Conservation (phyloP, 768 basidiomycete species). For the Leucocoprinus sp. region DNA sequence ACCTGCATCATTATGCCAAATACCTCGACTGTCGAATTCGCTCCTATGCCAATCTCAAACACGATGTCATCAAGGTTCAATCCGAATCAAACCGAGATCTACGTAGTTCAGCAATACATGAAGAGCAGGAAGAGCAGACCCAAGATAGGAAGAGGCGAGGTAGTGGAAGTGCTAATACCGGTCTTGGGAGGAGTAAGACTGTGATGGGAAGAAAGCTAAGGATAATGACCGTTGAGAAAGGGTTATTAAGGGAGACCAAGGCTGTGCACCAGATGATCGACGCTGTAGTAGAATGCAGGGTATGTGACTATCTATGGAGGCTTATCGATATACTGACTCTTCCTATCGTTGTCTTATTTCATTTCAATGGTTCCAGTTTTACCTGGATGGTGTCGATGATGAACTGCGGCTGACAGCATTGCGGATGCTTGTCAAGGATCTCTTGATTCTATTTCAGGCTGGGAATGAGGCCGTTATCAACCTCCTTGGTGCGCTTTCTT, state of each 20-base stretch:
- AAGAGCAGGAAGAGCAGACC: conserved; percentile 40
- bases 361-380: too few species aligned
- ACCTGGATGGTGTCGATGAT: conserved; percentile 87
- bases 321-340: conserved; percentile 3
- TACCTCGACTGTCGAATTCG: conserved; percentile 88
- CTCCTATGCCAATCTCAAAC: conserved; percentile 84
- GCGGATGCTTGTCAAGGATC: conserved; percentile 92
- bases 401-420: conserved; percentile 84
- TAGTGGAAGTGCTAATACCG: conserved; percentile 19
- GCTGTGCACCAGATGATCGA: conserved; percentile 89
- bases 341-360: not conserved
- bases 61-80: conserved; percentile 91
- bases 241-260: conserved; percentile 85
- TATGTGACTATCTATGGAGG: conserved; percentile 31
- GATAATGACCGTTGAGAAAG: conserved; percentile 93
- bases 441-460: conserved; percentile 91
- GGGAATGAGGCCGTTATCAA: conserved; percentile 93
- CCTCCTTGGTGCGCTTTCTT: conserved; percentile 49
- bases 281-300: conserved; percentile 77
- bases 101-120: conserved; percentile 55
- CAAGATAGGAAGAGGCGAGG: conserved; percentile 25
- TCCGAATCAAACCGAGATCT: conserved; percentile 86
- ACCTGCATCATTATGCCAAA: conserved; percentile 76
- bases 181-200: conserved; percentile 60
- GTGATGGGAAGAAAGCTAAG: conserved; percentile 78